Base-by-base conservation (phyloP, 1,284 basidiomycete species). In the Tausonia pullulans region DNA sequence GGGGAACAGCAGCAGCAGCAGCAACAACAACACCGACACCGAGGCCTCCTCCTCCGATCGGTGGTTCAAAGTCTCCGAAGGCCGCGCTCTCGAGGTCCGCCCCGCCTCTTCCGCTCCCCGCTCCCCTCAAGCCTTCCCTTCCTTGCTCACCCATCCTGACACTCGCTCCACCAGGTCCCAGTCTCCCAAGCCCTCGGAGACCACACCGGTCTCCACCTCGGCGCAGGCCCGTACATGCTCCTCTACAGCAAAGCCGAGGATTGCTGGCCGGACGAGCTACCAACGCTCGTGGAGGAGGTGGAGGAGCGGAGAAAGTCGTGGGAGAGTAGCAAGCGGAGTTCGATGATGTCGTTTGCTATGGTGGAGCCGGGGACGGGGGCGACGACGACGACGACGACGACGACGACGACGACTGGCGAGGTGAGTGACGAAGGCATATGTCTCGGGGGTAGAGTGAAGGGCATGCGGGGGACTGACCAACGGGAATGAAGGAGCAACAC, bases 1-100 rank as follows among this genome's bases (percentile, higher is more conserved):
- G 64, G 82, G 79, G 10, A 76, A 73, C 27, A 27, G 27, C 27
- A 27, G 27, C 27, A 27, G 27, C 27, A 27, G 27, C 27, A 27
- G 27, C 27, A 27, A 2, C 27, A 27, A 27, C 27, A 27, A 27
- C 27, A 27, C 27, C 27, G 27, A 27, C 27, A 27, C 27, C 27
- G 27, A 27, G 27, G 27, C 27, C 27, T 27, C 27, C 27, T 27
- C 27, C 2, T 27, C 27, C 27, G 27, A 27, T 27, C 27, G 27
- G 13, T 89, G 87, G 87, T 89, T 87, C 86, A 88, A 87, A 74
- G 84, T 82, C 1, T 78, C 85, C n/a, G 87, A 88, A 70, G 80
- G 81, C 64, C 75, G 75, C n/a, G 83, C 87, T 1, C 82, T 80
- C 0, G 82, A 86, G 79, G 87, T 82, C 70, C 48, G 74, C 40